phyloP scores from a whole-genome alignment of 2,329 filamentous ascomycete species.

The Penicillium sp. region DNA sequence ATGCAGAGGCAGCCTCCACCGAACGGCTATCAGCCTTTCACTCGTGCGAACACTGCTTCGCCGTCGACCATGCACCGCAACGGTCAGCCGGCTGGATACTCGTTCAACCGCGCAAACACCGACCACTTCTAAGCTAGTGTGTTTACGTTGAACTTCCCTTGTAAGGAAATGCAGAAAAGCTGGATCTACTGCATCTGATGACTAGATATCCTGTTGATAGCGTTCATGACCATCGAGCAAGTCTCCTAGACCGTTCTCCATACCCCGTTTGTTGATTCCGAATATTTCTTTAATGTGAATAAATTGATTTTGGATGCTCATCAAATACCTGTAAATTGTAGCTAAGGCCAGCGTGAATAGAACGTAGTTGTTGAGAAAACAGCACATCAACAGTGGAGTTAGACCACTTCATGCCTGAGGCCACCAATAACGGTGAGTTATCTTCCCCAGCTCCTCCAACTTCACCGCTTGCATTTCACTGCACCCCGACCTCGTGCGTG shows the following conservation, averaged over 20 bases:
- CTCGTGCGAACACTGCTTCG: conserved; percentile 19
- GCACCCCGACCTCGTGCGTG: not conserved
- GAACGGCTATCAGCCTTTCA: conserved; percentile 18
- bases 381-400: not conserved
- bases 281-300: not conserved
- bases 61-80: conserved; percentile 22
- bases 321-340: not conserved
- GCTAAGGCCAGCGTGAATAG: not conserved
- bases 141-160: conserved; percentile 4
- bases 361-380: not conserved
- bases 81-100: conserved; percentile 17
- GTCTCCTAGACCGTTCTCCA: conserved; percentile 14
- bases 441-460: conserved; percentile 5
- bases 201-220: conserved; percentile 16
- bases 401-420: not conserved
- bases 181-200: conserved; percentile 27
- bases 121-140: conserved; percentile 15
- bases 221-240: conserved; percentile 16
- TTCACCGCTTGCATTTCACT: conserved; percentile 2
- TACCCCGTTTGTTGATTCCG: conserved; percentile 9
- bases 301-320: not conserved
- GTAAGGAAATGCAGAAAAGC: conserved; percentile 25
- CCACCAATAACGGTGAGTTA: conserved; percentile 9
- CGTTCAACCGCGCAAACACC: conserved; percentile 23
- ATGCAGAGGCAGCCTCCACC: conserved; percentile 4